Base-by-base conservation (phyloP, 129 eudicot genomes). In the Kitagawia praeruptora region DNA sequence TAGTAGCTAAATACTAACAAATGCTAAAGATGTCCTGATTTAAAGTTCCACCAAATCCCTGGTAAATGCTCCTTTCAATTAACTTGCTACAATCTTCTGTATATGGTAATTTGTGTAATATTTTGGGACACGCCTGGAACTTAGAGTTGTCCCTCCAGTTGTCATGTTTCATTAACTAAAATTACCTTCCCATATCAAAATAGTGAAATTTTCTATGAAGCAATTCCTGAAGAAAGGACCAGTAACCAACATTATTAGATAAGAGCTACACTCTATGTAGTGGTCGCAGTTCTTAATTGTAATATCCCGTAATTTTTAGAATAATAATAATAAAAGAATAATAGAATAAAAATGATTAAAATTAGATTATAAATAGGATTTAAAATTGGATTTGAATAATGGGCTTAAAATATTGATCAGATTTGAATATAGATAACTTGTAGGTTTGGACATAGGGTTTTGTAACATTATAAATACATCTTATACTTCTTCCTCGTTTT, bases 151-250 rank as follows among this genome's bases (percentile, higher is more conserved):
- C 84, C 85, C n/a, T 54, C 64, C 66, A 39, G 27, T 73, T 85
- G 47, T 75, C 80, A 84, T 71, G 61, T 70, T 77, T 79, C 84
- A 80, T 80, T 84, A 84, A 5, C 89, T 87, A 87, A 76, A 64
- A 86, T 81, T 81, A 86, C 78, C 87, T 85, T 81, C 89, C 73
- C 72, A 85, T 83, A 49, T 85, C 81, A 82, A 79, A 85, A 78
- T 83, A 82, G 71, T 61, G 87, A 87, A 85, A 75, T 79, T 86
- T 82, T 82, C 92, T 91, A 89, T 75, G 97, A 85, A 80, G 97
- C 93, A 82, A 89, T 89, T 74, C 92, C 97, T 91, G 93, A 69
- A 80, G 31, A 67, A 53, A 49, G 44, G 7, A 51, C 23, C n/a
- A 70, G 21, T 70, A 80, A 38, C 28, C 37, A 27, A 51, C 70